Evolutionary conservation across 1,284 basidiomycete genomes (phyloP).

Genomic region (Sanghuangporus weigelae): DNA sequence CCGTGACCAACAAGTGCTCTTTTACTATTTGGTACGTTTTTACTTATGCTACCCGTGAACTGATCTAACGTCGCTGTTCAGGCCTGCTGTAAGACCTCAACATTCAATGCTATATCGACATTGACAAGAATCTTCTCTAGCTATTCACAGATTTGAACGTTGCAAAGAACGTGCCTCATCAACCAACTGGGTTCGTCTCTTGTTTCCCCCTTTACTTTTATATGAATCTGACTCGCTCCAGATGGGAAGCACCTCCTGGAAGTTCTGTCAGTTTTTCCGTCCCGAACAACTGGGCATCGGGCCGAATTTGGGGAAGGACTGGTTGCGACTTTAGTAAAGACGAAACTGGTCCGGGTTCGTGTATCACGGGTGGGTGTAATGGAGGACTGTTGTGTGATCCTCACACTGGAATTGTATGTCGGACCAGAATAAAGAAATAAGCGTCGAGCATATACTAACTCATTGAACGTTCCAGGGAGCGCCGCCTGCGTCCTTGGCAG

Average conservation of each 20-base stretch:
- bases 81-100: slow-evolving; percentile 17
- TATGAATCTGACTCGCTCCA: neutral
- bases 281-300: slow-evolving; percentile 27
- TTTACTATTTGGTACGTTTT: slow-evolving; percentile 29
- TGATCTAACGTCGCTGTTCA: neutral
- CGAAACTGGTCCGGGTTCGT: slow-evolving; percentile 33
- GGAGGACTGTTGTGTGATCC: slow-evolving; percentile 40
- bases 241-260: slow-evolving; percentile 24
- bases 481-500: slow-evolving; percentile 53
- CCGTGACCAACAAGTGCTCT: slow-evolving; percentile 24
- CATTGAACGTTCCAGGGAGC: slow-evolving; percentile 34
- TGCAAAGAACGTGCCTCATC: slow-evolving; percentile 17
- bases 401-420: slow-evolving; percentile 10
- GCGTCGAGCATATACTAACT: too few relatives aligned
- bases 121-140: slow-evolving; percentile 10
- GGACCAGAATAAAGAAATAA: too few relatives aligned
- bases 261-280: slow-evolving; percentile 21
- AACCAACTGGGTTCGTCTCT: slow-evolving; percentile 9
- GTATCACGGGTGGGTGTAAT: slow-evolving; percentile 40
- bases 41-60: neutral
- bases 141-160: slow-evolving; percentile 22
- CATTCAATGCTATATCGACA: neutral
- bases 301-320: slow-evolving; percentile 42
- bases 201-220: neutral
- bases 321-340: slow-evolving; percentile 35